phyloP scores from a whole-genome alignment of 257 asterid genomes.

The Salvia rosmarinus region DNA sequence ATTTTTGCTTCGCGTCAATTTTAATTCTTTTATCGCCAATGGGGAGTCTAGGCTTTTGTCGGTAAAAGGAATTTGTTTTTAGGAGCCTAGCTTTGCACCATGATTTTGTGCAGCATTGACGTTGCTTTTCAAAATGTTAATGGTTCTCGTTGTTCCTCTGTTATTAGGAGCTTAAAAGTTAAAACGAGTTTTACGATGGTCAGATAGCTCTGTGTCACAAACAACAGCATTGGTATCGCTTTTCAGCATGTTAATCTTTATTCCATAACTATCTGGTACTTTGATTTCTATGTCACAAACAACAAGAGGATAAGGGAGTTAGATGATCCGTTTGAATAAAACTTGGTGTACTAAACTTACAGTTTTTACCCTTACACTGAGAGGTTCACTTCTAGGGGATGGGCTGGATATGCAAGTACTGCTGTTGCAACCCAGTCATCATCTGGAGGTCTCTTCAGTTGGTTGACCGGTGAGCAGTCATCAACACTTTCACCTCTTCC shows the following conservation, averaged over 20 bases:
- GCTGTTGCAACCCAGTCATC: slow-evolving; percentile 62
- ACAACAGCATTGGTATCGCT: background rate
- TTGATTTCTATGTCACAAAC: background rate
- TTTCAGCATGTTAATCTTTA: slow-evolving; percentile 17
- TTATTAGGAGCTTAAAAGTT: background rate
- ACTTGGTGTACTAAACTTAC: slow-evolving; percentile 9
- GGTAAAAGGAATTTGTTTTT: background rate
- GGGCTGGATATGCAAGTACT: slow-evolving; percentile 63
- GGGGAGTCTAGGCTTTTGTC: background rate
- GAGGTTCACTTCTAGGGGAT: slow-evolving; percentile 42
- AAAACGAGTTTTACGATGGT: background rate
- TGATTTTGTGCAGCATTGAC: background rate
- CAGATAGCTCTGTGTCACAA: background rate
- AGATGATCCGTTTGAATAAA: background rate
- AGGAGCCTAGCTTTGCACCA: background rate
- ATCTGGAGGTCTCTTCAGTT: slow-evolving; percentile 64
- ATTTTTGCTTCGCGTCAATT: background rate
- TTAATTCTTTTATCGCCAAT: slow-evolving; percentile 1
- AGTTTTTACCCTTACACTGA: slow-evolving; percentile 34
- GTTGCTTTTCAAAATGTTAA: background rate
- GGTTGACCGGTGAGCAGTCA: slow-evolving; percentile 67
- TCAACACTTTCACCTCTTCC: slow-evolving; percentile 63
- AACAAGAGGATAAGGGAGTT: background rate
- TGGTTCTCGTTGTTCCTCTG: background rate
- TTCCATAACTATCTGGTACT: background rate